These are phyloP conservation scores for Botrytis aclada DNA, from an alignment of 2,329 filamentous ascomycete genomes.

Conservation along the genomic window DNA sequence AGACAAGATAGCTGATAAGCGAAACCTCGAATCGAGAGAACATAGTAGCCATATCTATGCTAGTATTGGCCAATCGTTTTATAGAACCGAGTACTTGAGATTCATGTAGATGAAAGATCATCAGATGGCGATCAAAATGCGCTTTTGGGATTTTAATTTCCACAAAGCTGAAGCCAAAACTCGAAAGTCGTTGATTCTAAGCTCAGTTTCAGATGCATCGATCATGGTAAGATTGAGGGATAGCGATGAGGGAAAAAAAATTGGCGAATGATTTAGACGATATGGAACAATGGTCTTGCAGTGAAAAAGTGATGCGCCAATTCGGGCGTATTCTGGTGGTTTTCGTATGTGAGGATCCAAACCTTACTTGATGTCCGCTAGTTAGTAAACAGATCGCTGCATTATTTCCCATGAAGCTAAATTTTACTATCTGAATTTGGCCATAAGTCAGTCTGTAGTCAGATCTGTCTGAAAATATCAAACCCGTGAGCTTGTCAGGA, in stretches of 20 bases:
- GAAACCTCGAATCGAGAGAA: not conserved
- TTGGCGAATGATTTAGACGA: not conserved
- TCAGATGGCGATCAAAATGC: not conserved
- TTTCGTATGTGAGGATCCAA: not conserved
- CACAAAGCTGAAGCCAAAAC: fast-evolving
- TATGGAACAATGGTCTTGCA: not conserved
- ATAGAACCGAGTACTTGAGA: not conserved
- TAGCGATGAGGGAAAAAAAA: not conserved
- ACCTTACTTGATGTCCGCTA: not conserved
- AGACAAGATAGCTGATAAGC: not conserved
- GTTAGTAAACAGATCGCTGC: not conserved
- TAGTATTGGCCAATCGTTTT: not conserved
- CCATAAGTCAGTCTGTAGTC: too few species aligned
- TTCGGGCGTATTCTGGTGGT: not conserved
- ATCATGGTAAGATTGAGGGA: not conserved
- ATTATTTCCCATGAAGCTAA: not conserved
- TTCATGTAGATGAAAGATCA: not conserved
- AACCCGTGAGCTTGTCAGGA: not conserved
- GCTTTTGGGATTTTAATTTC: not conserved
- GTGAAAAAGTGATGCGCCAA: not conserved
- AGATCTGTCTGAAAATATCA: too few species aligned
- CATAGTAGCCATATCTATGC: not conserved
- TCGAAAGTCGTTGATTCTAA: not conserved
- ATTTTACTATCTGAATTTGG: too few species aligned
- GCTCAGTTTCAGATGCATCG: not conserved